A percentile compares a stretch with the other conserved stretches of the same genome.
phyloP scores from a whole-genome alignment of 306 rosid genomes.

The Citrullus colocynthis region DNA sequence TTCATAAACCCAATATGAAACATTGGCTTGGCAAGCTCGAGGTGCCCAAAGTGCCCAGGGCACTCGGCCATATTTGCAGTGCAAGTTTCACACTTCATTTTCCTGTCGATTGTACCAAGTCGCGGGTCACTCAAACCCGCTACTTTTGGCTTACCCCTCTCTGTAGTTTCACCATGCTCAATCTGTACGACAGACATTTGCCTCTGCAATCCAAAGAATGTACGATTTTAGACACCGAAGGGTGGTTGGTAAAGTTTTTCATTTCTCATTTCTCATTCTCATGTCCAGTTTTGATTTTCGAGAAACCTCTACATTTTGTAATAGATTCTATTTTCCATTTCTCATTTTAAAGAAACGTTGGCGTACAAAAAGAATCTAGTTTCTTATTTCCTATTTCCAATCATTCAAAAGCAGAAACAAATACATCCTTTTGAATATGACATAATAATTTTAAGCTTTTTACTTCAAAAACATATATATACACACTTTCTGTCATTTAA shows the following conservation, averaged over 20 bases:
- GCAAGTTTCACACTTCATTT: conserved; percentile 92
- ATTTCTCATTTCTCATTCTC: background rate
- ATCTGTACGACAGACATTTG: conserved; percentile 97
- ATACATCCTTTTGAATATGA: background rate
- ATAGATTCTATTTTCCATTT: background rate
- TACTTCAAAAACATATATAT: background rate
- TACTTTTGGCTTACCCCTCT: conserved; percentile 80
- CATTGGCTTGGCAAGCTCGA: conserved; percentile 98
- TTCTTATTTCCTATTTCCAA: background rate
- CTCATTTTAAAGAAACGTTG: background rate
- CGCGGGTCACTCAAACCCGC: conserved; percentile 88
- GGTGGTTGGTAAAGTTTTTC: background rate
- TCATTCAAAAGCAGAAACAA: background rate
- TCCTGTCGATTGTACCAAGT: conserved; percentile 86
- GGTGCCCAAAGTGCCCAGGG: conserved; percentile 92
- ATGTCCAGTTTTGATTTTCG: background rate
- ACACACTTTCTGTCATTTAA: background rate
- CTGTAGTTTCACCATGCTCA: conserved; percentile 85
- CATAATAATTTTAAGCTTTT: background rate
- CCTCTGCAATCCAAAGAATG: conserved; percentile 48
- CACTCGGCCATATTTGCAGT: conserved; percentile 97
- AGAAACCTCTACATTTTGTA: background rate
- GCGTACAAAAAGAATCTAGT: background rate
- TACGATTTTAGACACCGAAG: background rate
- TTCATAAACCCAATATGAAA: conserved; percentile 89